Evolutionary conservation across 1,139 yeast genomes (phyloP).

Genomic region (Yarrowia galli): DNA sequence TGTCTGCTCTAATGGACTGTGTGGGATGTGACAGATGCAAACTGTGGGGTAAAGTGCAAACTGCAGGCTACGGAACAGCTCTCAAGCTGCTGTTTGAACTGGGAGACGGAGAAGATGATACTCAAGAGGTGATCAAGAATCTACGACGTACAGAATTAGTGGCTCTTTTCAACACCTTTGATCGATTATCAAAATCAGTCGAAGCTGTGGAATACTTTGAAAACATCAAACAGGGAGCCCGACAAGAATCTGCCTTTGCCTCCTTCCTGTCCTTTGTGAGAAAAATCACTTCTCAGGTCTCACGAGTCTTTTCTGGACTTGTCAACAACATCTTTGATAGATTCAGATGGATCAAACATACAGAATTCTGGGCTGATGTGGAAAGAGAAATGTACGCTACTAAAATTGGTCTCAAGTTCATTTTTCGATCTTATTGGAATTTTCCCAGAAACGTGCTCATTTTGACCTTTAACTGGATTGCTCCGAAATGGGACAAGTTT

Average conservation of each 20-base stretch:
- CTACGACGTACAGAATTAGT: conserved; percentile 87
- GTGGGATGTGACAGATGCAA: conserved; percentile 98
- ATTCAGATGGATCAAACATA: conserved; percentile 37
- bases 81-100: conserved; percentile 87
- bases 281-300: not conserved
- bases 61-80: conserved; percentile 97
- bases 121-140: conserved; percentile 53
- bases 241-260: conserved; percentile 4
- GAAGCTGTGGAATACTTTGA: conserved; percentile 77
- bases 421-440: conserved; percentile 68
- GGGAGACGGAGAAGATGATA: conserved; percentile 61
- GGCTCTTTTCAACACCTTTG: conserved; percentile 90
- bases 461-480: conserved; percentile 57
- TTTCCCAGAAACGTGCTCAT: conserved; percentile 72
- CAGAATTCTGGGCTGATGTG: conserved; percentile 49
- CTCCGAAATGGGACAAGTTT: conserved; percentile 74
- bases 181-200: conserved; percentile 85
- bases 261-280: conserved; percentile 1
- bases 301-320: not conserved
- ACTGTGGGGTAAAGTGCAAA: conserved; percentile 97
- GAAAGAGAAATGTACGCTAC: conserved; percentile 64
- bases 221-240: conserved; percentile 22
- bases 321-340: conserved; percentile 44
- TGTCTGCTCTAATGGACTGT: conserved; percentile 94
- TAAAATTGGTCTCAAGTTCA: conserved; percentile 68